Base-by-base conservation (phyloP, 139 green algal species). In the Haematococcus sp. region DNA sequence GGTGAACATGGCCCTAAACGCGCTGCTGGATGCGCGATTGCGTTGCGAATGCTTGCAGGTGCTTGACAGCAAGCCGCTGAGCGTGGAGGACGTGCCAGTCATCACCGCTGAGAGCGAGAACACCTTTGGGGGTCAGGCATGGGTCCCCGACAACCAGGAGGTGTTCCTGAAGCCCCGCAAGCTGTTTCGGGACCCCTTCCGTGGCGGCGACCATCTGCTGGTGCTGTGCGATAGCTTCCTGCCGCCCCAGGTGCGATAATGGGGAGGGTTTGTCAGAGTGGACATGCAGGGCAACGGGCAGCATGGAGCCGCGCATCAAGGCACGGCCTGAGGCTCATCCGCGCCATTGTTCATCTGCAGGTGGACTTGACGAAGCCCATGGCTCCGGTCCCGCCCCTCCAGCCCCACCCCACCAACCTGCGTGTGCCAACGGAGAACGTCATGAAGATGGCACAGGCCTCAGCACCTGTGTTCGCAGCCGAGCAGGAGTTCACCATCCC, bases 401-500 rank as follows among this genome's bases (percentile, higher is more conserved):
- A 76, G 27, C 80, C 86, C 1, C 80, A 87, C 54, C 43, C 80
- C 5, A 85, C 63, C 71, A 94, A 93, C 79, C 88, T 81, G 63
- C 76, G 89, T 16, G 71, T 72, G 1, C 63, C 76, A 0, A 85
- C 76, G 25, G 81, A 82, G 20, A 68, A 63, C 9, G 82, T 84
- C 1, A 77, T 87, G 66, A 30, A 64, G 51, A 32, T 59, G 1
- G 81, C 86, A 0, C 60, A 70, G 16, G 31, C 31, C 20, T 49
- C 44, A 25, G 51, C 80, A 34, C 80, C 81, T 20, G 77, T 82
- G 33, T 94, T 92, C 63, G 76, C 78, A 0, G 84, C 85, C 22
- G 83, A 93, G 84, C 89, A 94, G 73, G 87, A 93, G 63, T 95
- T 90, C 70, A 87, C 80, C 19, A 61, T 92, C 70, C 78, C 89